A percentile compares a stretch with the other conserved stretches of the same genome.
phyloP scores from a whole-genome alignment of 768 basidiomycete genomes.

The Xerocomus spinulosus region DNA sequence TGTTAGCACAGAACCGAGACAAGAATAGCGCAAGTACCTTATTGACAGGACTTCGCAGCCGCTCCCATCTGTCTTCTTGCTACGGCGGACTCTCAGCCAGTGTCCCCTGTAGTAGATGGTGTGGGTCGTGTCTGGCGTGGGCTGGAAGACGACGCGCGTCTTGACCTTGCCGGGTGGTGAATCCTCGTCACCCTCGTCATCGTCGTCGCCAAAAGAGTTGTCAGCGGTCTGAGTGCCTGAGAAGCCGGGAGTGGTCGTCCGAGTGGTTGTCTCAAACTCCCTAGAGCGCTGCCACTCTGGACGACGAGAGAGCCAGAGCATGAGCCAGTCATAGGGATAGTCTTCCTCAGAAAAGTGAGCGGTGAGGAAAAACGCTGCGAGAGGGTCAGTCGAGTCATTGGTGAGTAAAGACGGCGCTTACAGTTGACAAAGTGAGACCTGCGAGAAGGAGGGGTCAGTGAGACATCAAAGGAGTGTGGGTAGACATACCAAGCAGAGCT shows the following conservation, averaged over 20 bases:
- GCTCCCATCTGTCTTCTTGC: slow-evolving; percentile 63
- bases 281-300: slow-evolving; percentile 87
- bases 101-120: slow-evolving; percentile 84
- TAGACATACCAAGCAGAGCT: slow-evolving; percentile 70
- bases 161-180: slow-evolving; percentile 55
- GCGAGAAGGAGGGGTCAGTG: slow-evolving; percentile 9
- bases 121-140: slow-evolving; percentile 82
- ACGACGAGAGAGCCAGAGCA: slow-evolving; percentile 84
- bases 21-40: slow-evolving; percentile 42
- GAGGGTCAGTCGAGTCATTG: slow-evolving; percentile 7
- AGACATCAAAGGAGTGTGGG: neutral
- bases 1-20: slow-evolving; percentile 6
- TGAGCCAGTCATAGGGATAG: slow-evolving; percentile 87
- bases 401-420: slow-evolving; percentile 36
- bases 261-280: slow-evolving; percentile 85
- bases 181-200: slow-evolving; percentile 44
- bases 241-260: slow-evolving; percentile 59
- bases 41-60: slow-evolving; percentile 73
- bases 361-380: slow-evolving; percentile 76
- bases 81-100: slow-evolving; percentile 73
- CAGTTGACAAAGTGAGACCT: slow-evolving; percentile 88
- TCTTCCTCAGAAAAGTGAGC: slow-evolving; percentile 90
- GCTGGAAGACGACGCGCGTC: slow-evolving; percentile 84
- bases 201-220: slow-evolving; percentile 53
- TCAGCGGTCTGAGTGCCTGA: slow-evolving; percentile 42